A percentile compares a stretch with the other conserved stretches of the same genome.
Evolutionary conservation across 495 filamentous ascomycete genomes (phyloP).

Genomic region (Penicillium lividum): DNA sequence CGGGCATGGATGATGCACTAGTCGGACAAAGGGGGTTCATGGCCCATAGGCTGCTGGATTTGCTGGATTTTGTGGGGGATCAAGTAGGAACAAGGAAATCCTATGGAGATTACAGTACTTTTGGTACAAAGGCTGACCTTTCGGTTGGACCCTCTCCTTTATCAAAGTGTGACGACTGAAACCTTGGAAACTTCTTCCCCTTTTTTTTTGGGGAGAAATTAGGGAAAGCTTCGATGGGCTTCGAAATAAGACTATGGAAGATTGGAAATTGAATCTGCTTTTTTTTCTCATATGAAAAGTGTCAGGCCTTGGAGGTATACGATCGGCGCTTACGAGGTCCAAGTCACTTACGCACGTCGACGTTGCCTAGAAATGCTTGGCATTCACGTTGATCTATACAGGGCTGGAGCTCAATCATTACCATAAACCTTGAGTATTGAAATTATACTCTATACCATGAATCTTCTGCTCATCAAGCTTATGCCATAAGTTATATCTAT

Average conservation of each 20-base stretch:
- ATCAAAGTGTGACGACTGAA: background rate
- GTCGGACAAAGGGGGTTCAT: conserved; percentile 14
- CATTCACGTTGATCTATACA: conserved; percentile 10
- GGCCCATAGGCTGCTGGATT: conserved; percentile 6
- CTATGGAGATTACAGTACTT: conserved; percentile 20
- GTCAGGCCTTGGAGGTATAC: background rate
- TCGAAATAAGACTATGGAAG: background rate
- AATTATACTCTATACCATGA: too few relatives aligned
- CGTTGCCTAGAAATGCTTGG: conserved; percentile 30
- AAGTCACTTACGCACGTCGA: conserved; percentile 18
- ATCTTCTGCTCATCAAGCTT: background rate
- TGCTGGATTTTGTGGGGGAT: background rate
- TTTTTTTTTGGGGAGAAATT: conserved; percentile 2
- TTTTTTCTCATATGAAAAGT: background rate
- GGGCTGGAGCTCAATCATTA: background rate
- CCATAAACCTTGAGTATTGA: background rate
- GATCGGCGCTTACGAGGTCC: conserved; percentile 2
- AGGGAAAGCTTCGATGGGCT: background rate
- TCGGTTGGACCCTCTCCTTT: background rate
- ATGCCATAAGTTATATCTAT: background rate
- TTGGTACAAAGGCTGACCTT: background rate
- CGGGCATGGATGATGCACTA: conserved; percentile 12
- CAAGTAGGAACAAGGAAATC: conserved; percentile 15
- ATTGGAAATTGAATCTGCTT: background rate
- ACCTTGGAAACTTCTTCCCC: background rate